Conservation (phyloP, 2,329 filamentous ascomycete species). For the Pleurostoma richardsiae region DNA sequence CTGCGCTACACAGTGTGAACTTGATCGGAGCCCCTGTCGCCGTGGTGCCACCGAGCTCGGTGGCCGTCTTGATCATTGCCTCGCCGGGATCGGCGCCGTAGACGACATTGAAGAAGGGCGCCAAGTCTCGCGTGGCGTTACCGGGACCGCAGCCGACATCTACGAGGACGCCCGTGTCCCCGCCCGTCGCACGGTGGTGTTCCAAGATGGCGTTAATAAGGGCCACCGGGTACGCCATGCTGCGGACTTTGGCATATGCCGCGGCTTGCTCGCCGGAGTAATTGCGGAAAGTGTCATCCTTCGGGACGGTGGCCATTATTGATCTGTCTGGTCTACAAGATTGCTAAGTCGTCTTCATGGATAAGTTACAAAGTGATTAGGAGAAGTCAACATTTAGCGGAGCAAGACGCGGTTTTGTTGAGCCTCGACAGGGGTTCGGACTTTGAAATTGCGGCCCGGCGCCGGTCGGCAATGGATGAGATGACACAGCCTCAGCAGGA, state of each 20-base stretch:
- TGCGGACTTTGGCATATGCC: constrained; percentile 15
- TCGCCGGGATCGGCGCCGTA: constrained; percentile 18
- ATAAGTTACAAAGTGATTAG: no score
- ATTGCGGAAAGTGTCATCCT: constrained; percentile 18
- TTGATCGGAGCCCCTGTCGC: constrained; percentile 10
- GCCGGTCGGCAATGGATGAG: no score
- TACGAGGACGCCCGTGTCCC: constrained; percentile 8
- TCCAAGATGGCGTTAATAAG: constrained; percentile 14
- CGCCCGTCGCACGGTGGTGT: constrained; percentile 12
- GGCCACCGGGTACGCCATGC: constrained; percentile 5
- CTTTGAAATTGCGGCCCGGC: no score
- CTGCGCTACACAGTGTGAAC: constrained; percentile 14
- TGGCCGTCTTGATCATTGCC: constrained; percentile 19
- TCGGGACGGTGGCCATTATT: no score
- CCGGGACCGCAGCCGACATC: constrained; percentile 24
- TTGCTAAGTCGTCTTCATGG: no score
- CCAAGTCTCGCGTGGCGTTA: constrained; percentile 18
- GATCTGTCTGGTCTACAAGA: no score
- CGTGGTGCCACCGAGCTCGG: constrained; percentile 13
- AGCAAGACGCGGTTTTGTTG: no score
- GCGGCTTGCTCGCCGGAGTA: constrained; percentile 17
- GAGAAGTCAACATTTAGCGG: no score
- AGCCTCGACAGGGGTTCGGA: no score
- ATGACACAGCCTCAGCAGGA: no score
- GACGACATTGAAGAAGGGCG: constrained; percentile 14